These are phyloP conservation scores for Phytophthora uliginosa DNA, from an alignment of 352 stramenopile species.

Conservation along the genomic window DNA sequence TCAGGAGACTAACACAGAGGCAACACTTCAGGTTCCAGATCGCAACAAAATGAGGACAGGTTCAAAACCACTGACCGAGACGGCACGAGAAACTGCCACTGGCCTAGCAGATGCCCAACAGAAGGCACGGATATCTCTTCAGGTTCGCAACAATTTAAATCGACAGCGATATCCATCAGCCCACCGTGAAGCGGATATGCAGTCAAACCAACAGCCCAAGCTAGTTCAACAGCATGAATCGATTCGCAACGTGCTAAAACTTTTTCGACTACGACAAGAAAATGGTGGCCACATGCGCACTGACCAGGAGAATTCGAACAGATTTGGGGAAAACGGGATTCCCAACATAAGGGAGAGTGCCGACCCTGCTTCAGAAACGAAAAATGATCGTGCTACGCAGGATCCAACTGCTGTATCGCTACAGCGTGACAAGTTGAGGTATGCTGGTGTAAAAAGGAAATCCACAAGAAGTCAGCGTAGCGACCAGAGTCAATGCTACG, in stretches of 20 bases:
- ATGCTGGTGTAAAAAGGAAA: constrained; percentile 4
- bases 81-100: not conserved
- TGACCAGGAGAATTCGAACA: not conserved
- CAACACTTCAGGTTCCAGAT: not conserved
- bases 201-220: not conserved
- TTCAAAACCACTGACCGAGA: not conserved
- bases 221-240: constrained; percentile 33
- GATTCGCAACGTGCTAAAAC: constrained; percentile 62
- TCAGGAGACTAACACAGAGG: not conserved
- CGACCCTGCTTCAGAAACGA: not conserved
- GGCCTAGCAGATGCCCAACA: constrained; percentile 10
- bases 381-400: not conserved
- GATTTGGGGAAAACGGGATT: not conserved
- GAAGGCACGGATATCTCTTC: constrained; percentile 21
- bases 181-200: not conserved
- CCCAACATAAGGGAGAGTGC: not conserved
- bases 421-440: not conserved
- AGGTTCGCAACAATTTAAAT: constrained; percentile 16
- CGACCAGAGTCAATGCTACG: not conserved
- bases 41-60: not conserved
- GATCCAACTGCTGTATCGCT: not conserved
- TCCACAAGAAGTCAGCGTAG: constrained; percentile 5
- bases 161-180: constrained; percentile 13
- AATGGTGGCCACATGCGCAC: not conserved
- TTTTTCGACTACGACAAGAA: constrained; percentile 63